phyloP scores from a whole-genome alignment of 1,139 yeast genomes.

The Saccharomyces pastorianus region DNA sequence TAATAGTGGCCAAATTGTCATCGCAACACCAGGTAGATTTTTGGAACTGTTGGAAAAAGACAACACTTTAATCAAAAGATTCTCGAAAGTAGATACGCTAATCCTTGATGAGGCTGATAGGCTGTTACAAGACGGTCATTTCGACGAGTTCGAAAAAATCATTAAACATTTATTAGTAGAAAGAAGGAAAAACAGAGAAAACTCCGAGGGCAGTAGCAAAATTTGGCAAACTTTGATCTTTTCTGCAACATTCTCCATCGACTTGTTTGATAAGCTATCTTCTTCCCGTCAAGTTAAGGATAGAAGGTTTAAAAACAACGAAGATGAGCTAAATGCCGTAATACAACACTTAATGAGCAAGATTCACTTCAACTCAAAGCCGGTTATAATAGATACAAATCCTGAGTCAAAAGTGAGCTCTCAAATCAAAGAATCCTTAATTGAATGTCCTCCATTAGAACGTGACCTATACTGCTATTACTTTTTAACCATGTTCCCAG shows the following conservation, averaged over 20 bases:
- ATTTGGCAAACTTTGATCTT: constrained; percentile 88
- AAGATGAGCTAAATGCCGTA: constrained; percentile 48
- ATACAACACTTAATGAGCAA: constrained; percentile 49
- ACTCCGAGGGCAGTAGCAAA: constrained; percentile 19
- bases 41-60: constrained; percentile 70
- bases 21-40: constrained; percentile 95
- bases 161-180: constrained; percentile 45
- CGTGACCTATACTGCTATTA: constrained; percentile 87
- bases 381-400: constrained; percentile 70
- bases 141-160: constrained; percentile 82
- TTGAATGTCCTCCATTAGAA: constrained; percentile 86
- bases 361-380: constrained; percentile 53
- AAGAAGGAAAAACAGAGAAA: constrained; percentile 14
- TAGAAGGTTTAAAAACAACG: constrained; percentile 32
- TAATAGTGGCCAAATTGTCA: constrained; percentile 67
- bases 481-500: constrained; percentile 78
- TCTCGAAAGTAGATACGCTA: constrained; percentile 58
- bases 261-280: constrained; percentile 67
- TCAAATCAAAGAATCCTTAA: constrained; percentile 72
- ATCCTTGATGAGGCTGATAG: constrained; percentile 98
- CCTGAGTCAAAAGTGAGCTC: constrained; percentile 77
- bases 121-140: constrained; percentile 89
- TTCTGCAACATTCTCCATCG: constrained; percentile 87
- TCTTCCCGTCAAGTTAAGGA: constrained; percentile 36
- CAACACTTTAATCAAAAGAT: constrained; percentile 43